Evolutionary conservation across 2,329 filamentous ascomycete genomes (phyloP).

Genomic region (Aspergillus caelatus): DNA sequence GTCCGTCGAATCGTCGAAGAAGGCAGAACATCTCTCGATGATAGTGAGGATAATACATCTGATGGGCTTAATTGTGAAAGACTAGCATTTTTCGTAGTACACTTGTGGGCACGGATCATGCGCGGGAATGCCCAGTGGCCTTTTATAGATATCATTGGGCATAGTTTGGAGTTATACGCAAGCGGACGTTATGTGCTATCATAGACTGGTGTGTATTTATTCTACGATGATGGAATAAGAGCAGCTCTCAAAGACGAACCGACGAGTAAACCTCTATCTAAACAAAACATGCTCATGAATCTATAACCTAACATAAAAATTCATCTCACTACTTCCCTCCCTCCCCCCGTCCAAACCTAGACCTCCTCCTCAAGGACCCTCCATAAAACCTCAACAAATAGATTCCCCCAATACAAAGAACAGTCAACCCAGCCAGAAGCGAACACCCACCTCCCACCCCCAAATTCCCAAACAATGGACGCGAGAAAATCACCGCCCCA

Average conservation of each 20-base stretch:
- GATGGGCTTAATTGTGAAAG: constrained; percentile 12
- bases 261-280: no score
- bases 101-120: constrained; percentile 27
- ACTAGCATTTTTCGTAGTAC: constrained; percentile 19
- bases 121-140: constrained; percentile 45
- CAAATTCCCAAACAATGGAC: constrained; percentile 29
- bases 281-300: no score
- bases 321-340: no score
- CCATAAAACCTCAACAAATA: no score
- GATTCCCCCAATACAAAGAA: constrained; percentile 22
- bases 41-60: constrained; percentile 7
- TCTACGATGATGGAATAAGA: no score
- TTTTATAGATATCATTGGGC: constrained; percentile 46
- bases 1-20: constrained; percentile 28
- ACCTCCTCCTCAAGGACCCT: background rate
- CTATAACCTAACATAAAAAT: no score
- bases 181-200: background rate
- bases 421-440: constrained; percentile 39
- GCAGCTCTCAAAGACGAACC: no score
- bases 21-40: constrained; percentile 20
- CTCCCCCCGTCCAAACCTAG: background rate
- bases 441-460: constrained; percentile 31
- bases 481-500: constrained; percentile 37
- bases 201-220: background rate
- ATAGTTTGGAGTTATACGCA: constrained; percentile 38